Conservation (phyloP, 441 rosid genomes). For the Mallotus repandus region DNA sequence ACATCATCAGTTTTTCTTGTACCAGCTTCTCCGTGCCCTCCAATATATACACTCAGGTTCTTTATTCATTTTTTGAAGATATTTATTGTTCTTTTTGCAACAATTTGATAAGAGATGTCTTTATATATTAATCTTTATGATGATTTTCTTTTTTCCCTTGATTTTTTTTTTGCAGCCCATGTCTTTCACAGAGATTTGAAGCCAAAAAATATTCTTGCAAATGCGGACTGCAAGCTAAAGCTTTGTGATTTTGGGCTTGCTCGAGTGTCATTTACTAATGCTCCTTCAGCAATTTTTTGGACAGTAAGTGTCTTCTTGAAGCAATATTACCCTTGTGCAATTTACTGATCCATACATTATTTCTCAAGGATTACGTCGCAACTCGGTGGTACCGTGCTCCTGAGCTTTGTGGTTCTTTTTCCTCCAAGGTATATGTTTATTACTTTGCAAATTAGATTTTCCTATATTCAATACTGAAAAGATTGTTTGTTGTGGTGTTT, state of each 20-base stretch:
- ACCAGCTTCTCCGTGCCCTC: conserved; percentile 96
- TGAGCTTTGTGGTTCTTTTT: conserved; percentile 96
- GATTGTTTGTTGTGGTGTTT: background rate
- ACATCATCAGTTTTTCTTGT: conserved; percentile 96
- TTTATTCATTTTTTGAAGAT: background rate
- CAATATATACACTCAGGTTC: conserved; percentile 93
- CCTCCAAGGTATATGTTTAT: conserved; percentile 62
- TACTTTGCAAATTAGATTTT: background rate
- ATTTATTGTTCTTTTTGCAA: background rate
- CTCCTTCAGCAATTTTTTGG: conserved; percentile 98
- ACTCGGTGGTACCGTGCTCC: conserved; percentile 99
- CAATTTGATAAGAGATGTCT: background rate
- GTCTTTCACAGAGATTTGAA: conserved; percentile 95
- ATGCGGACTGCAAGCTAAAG: conserved; percentile 96
- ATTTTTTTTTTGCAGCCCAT: conserved; percentile 57
- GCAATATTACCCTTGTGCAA: conserved; percentile 17
- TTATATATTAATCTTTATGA: background rate
- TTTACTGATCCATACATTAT: conserved; percentile 21
- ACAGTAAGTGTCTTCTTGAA: conserved; percentile 62
- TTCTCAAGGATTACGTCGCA: conserved; percentile 92
- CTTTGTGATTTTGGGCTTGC: conserved; percentile 99
- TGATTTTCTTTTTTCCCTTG: conserved; percentile 12
- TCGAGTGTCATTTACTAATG: conserved; percentile 87
- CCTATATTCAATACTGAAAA: background rate
- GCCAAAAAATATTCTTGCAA: conserved; percentile 94